Conservation (phyloP, 2,329 filamentous ascomycete species). For the Simplicillium aogashimaense region DNA sequence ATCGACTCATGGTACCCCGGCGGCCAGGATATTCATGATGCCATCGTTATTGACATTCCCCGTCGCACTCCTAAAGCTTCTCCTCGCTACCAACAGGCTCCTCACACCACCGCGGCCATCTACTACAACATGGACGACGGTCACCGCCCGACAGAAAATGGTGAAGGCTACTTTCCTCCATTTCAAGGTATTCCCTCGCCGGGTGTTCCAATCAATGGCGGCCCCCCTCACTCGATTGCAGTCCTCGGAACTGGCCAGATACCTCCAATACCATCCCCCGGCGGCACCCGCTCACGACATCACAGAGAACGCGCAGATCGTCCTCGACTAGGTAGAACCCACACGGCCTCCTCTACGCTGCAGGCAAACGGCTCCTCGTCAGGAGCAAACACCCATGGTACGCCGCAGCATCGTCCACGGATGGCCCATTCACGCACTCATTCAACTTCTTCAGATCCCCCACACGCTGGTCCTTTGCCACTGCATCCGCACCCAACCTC, state of each 20-base stretch:
- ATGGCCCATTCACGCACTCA: slow-evolving; percentile 45
- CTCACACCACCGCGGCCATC: slow-evolving; percentile 38
- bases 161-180: slow-evolving; percentile 76
- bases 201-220: slow-evolving; percentile 27
- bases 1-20: slow-evolving; percentile 78
- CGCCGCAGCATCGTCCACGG: slow-evolving; percentile 24
- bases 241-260: slow-evolving; percentile 73
- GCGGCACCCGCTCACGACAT: slow-evolving; percentile 46
- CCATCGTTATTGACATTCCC: slow-evolving; percentile 82
- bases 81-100: slow-evolving; percentile 40
- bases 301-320: slow-evolving; percentile 47
- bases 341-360: slow-evolving; percentile 74
- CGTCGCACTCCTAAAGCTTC: slow-evolving; percentile 73
- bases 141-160: slow-evolving; percentile 54
- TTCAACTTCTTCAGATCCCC: slow-evolving; percentile 46
- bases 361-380: slow-evolving; percentile 34
- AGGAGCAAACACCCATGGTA: slow-evolving; percentile 27
- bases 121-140: slow-evolving; percentile 43
- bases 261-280: slow-evolving; percentile 73
- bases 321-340: slow-evolving; percentile 56
- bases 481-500: slow-evolving; percentile 40
- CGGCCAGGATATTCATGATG: slow-evolving; percentile 81
- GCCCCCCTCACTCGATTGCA: slow-evolving; percentile 56
- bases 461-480: slow-evolving; percentile 30
- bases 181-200: slow-evolving; percentile 35